Percentiles rank a stretch among this genome's conserved stretches.
phyloP scores from a whole-genome alignment of 2,329 filamentous ascomycete genomes.

The Talaromyces sp. region DNA sequence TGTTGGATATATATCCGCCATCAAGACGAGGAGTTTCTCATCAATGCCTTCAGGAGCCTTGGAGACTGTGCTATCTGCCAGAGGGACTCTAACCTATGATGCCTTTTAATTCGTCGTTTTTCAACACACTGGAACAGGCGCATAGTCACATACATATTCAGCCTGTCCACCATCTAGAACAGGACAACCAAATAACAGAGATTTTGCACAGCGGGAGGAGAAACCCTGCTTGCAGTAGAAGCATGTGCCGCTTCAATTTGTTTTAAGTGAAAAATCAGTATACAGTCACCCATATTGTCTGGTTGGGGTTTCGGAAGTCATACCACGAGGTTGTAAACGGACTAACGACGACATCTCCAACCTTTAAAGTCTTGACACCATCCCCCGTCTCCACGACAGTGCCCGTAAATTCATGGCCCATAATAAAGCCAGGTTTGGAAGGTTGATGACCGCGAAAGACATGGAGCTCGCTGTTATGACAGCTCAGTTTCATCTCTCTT shows the following conservation, averaged over 20 bases:
- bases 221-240: conserved; percentile 78
- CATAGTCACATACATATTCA: conserved; percentile 54
- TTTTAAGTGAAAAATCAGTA: not conserved
- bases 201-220: conserved; percentile 70
- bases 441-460: conserved; percentile 77
- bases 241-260: conserved; percentile 55
- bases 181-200: conserved; percentile 64
- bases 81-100: conserved; percentile 59
- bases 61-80: conserved; percentile 75
- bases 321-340: conserved; percentile 80
- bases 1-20: conserved; percentile 90
- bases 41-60: conserved; percentile 66
- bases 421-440: conserved; percentile 59
- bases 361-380: conserved; percentile 61
- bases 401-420: conserved; percentile 82
- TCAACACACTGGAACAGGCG: not conserved
- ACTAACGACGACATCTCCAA: conserved; percentile 73
- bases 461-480: conserved; percentile 59
- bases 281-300: not conserved
- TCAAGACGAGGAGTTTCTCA: conserved; percentile 71
- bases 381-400: conserved; percentile 63
- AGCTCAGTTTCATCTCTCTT: not conserved
- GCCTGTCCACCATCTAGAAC: conserved; percentile 73
- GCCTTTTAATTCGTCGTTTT: not conserved
- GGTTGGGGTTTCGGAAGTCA: not conserved